Evolutionary conservation across 768 basidiomycete genomes (phyloP), one percentile per base, ranked within the genome.

Genomic region (Lentinula raphanica): DNA sequence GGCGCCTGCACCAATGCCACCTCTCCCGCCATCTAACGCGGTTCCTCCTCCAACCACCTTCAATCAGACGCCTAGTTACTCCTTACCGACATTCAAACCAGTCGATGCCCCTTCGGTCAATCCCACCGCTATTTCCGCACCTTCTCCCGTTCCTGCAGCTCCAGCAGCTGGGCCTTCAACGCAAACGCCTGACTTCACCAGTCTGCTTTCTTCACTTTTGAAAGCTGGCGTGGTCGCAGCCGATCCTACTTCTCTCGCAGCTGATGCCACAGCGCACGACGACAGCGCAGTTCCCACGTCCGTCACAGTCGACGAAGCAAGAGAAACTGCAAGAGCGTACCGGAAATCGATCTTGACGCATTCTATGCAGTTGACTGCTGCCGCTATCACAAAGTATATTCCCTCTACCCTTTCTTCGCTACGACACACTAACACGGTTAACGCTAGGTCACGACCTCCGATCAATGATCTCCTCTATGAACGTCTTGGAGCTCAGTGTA

Each of bases 401-500:
- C 29, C 36, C 44, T 32, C 21, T 8, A 1, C 32, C 5, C 36
- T 48, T 49, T 48, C 50, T 46, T 4, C 9, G 56, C 2, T 25
- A 19, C 25, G 32, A 3, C 15, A 36, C 21, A 46, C 45, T 68
- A 4, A 21, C 5, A 51, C 19, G 36, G 64, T 49, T 19, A 53
- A 39, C 19, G 55, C 21, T 61, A 89, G 87, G 68, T 76, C 77
- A 62, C 83, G 82, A 19, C 81, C 90, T 2, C 73, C 76, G 23
- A 79, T 90, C 55, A 74, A 81, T 54, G 75, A 85, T 32, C 77
- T 93, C 58, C 71, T 96, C 60, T 94, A 93, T 66, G 80, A 84
- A 56, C 84, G 84, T 58, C 79, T 94, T 36, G 80, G 87, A 23
- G 75, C 83, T 32, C 89, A 94, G 73, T 99, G 96, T 79, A 93